Base-by-base conservation (phyloP, 768 basidiomycete genomes). In the Boletales sp. region DNA sequence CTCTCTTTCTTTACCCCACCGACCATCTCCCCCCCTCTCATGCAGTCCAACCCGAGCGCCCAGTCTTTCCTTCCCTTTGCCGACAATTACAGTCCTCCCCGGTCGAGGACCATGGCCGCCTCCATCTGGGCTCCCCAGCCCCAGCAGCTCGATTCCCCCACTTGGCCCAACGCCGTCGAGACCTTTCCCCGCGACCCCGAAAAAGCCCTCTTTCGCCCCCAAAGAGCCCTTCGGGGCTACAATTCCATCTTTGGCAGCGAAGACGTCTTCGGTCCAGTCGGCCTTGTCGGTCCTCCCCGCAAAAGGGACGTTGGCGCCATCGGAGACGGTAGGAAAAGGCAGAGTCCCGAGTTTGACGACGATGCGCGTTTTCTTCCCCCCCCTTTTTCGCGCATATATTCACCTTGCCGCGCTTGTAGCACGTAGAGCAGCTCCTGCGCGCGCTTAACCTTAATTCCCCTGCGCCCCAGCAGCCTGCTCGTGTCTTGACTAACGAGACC, bases 101-200 rank as follows among this genome's bases (percentile, higher is more conserved):
- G 65, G 34, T 69, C 67, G 44, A 74, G 73, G 57, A 72, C 78
- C 21, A 66, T 63, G 0, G 68, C 70, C 31, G 75, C 75, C 13
- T 88, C 87, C 44, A 90, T 91, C 54, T 91, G 88, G 88, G 89
- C 89, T 1, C 88, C 88, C 8, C 86, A 85, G 62, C 85, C 87
- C 4, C 86, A 84, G 64, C 79, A 79, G 6, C 76, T 79, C 14
- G 84, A 84, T 17, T 62, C 24, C 24, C 6, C 73, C 6, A 77
- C 81, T 12, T 91, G 88, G 88, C 84, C 87, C 18, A 75, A 74
- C 52, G 72, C 84, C 34, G 69, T 86, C 32, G 83, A 85, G 51
- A 70, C 83, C 5, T 84, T 84, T 58, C 77, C 77, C 46, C 76
- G 79, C 32, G 74, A 73, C 19, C 71, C 73, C 9, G 80, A 80